These are phyloP conservation scores for Crithidia mellificae DNA, from an alignment of 208 protist species.

Conservation along the genomic window DNA sequence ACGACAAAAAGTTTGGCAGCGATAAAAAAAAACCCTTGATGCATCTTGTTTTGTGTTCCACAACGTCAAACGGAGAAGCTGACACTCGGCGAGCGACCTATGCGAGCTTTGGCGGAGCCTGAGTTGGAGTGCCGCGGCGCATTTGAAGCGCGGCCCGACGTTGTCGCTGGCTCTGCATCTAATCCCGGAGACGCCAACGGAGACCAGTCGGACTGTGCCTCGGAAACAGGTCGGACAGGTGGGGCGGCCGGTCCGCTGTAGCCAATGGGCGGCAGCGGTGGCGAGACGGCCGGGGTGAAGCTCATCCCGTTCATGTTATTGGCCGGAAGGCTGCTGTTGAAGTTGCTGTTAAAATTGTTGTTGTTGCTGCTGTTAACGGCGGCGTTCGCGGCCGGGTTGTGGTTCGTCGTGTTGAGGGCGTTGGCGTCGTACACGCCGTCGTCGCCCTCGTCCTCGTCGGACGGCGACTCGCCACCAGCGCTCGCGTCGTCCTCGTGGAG, in stretches of 20 bases:
- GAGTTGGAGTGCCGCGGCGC: too few species aligned
- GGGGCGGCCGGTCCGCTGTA: background rate
- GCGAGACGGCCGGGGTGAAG: background rate
- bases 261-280: background rate
- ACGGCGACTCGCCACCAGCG: background rate
- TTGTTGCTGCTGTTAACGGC: background rate
- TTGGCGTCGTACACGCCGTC: background rate
- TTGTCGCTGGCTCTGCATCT: background rate
- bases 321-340: too few species aligned
- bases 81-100: background rate
- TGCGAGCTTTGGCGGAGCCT: too few species aligned
- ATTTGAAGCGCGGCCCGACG: too few species aligned
- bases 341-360: background rate
- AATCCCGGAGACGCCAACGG: background rate
- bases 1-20: too few species aligned
- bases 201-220: background rate
- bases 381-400: too few species aligned
- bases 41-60: too few species aligned
- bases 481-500: background rate
- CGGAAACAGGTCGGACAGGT: background rate
- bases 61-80: background rate
- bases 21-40: too few species aligned
- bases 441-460: conserved; percentile 1
- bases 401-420: background rate
- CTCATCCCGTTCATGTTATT: too few species aligned